Conservation (phyloP, 1,284 basidiomycete species). For the Microbotryomycetes sp. region DNA sequence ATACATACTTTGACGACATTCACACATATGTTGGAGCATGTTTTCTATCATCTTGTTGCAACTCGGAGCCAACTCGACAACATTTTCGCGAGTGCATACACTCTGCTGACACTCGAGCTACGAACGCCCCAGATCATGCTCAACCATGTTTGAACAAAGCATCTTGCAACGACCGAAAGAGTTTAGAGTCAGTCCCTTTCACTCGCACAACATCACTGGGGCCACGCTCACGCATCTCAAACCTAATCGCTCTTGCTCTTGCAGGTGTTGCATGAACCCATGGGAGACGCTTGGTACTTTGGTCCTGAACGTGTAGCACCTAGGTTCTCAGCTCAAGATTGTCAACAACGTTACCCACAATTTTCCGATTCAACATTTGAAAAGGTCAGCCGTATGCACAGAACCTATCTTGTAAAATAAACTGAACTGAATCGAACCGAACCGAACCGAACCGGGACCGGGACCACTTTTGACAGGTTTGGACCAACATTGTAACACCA, state of each 20-base stretch:
- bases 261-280: slow-evolving; percentile 25
- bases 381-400: slow-evolving; percentile 29
- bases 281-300: slow-evolving; percentile 35
- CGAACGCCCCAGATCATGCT: slow-evolving; percentile 8
- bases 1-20: too few relatives aligned
- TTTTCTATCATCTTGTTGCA: not conserved
- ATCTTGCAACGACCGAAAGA: slow-evolving; percentile 23
- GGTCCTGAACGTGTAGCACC: slow-evolving; percentile 23
- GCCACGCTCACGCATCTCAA: not conserved
- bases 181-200: slow-evolving; percentile 4
- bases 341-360: slow-evolving; percentile 20
- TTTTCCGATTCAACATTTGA: slow-evolving; percentile 28
- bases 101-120: too few relatives aligned
- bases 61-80: not conserved
- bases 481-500: slow-evolving; percentile 21
- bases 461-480: too few relatives aligned
- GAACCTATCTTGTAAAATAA: too few relatives aligned
- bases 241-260: not conserved
- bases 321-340: slow-evolving; percentile 25
- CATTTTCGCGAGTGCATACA: too few relatives aligned
- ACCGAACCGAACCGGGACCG: too few relatives aligned
- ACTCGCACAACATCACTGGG: not conserved
- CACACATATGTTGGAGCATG: not conserved
- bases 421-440: too few relatives aligned
- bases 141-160: slow-evolving; percentile 35